Base-by-base conservation (phyloP, 768 basidiomycete genomes). In the Tricholoma saponaceum region DNA sequence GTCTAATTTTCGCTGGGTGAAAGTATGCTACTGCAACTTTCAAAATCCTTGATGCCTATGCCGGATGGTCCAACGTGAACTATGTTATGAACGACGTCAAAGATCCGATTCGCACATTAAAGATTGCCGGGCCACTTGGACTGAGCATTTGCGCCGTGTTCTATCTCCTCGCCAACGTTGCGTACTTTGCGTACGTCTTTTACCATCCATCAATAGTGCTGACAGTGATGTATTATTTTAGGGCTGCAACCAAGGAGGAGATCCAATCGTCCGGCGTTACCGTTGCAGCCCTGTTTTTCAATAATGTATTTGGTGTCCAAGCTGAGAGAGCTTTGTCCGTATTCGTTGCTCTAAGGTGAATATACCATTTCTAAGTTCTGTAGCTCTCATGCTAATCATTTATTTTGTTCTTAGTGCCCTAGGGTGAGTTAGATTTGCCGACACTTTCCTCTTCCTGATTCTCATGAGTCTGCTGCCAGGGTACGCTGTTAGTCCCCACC, bases 11-110 rank as follows among this genome's bases (percentile, higher is more conserved):
- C 9, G 35, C n/a, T 28, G 13, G 16, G 1, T 46, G 4, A 49
- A 13, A 49, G 46, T 47, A 47, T 16, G 46, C 46, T 28, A 47
- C 46, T 26, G 46, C 46, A 9, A 26, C 46, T 6, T 26, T 47
- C 4, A 47, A 83, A 81, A 82, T 81, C 70, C 58, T 75, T 32
- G 73, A 74, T 72, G 75, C 76, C 2, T 87, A 79, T 64, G 74
- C 78, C 33, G 87, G 88, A 0, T 89, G 83, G 67, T 81, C 79
- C 30, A 87, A 85, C 60, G 84, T 81, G 28, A 88, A 89, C 65
- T 89, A 88, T 61, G 84, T 82, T 0, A 73, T 89, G 12, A 79
- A 81, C 1, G 87, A 90, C 57, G 76, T 87, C 9, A 77, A 77
- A 47, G 75, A 89, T 58, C 89, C 88, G 0, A 70, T 79, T 5